A percentile compares a stretch with the other conserved stretches of the same genome.
Conservation (phyloP, 2,329 filamentous ascomycete species). For the Corynespora cassiicola region DNA sequence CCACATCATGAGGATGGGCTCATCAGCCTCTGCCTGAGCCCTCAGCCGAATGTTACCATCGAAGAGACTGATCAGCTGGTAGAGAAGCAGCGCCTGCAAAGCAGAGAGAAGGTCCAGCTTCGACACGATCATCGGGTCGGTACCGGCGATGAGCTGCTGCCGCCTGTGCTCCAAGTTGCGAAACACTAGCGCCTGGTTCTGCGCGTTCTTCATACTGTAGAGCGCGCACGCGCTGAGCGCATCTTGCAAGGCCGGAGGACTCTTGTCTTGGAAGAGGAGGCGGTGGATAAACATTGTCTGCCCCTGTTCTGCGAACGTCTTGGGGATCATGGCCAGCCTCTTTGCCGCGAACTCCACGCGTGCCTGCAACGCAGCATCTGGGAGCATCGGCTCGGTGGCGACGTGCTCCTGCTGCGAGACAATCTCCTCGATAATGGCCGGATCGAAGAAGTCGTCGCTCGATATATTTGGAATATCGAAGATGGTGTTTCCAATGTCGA, state of each 20-base stretch:
- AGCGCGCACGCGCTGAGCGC: slow-evolving; percentile 20
- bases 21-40: slow-evolving; percentile 25
- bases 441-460: not conserved
- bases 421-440: slow-evolving; percentile 3
- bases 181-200: slow-evolving; percentile 16
- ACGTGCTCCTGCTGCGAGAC: slow-evolving; percentile 2
- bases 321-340: slow-evolving; percentile 8
- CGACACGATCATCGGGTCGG: slow-evolving; percentile 6
- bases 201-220: slow-evolving; percentile 13
- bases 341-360: slow-evolving; percentile 11
- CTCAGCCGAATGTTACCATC: slow-evolving; percentile 29
- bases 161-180: slow-evolving; percentile 13
- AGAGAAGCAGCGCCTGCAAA: slow-evolving; percentile 30
- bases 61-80: slow-evolving; percentile 35
- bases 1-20: slow-evolving; percentile 26
- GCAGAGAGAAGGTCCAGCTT: slow-evolving; percentile 15
- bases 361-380: slow-evolving; percentile 3
- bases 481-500: too few species aligned
- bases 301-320: slow-evolving; percentile 17
- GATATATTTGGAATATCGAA: slow-evolving; percentile 12
- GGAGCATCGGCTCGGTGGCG: not conserved
- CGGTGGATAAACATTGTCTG: slow-evolving; percentile 23
- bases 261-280: slow-evolving; percentile 7
- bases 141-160: slow-evolving; percentile 13
- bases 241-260: slow-evolving; percentile 16